These are phyloP conservation scores for Podaxis sp. DNA, from an alignment of 768 basidiomycete genomes.

Conservation along the genomic window DNA sequence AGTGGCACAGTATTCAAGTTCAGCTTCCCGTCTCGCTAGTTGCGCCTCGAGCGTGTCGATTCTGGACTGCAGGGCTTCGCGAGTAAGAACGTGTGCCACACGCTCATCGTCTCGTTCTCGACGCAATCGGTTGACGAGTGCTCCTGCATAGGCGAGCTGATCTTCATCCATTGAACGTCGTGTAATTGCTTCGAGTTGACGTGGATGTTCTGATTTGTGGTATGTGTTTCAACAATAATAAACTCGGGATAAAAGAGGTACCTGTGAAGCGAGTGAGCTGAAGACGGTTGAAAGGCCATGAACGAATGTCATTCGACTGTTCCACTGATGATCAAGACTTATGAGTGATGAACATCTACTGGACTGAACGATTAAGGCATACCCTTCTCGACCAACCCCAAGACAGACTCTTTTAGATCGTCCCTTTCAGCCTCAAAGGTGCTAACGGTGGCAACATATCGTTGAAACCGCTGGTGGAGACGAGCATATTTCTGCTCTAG, in stretches of 20 bases:
- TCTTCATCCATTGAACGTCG: constrained; percentile 19
- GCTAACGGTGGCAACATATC: constrained; percentile 29
- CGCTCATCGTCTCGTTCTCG: constrained; percentile 44
- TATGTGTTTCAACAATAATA: constrained; percentile 9
- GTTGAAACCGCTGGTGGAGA: constrained; percentile 36
- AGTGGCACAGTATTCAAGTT: constrained; percentile 40
- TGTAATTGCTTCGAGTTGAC: background rate
- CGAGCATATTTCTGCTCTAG: constrained; percentile 29
- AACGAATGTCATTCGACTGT: constrained; percentile 9
- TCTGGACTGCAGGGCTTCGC: constrained; percentile 36
- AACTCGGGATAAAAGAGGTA: background rate
- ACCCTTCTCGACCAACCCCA: constrained; percentile 61
- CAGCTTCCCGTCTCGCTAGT: constrained; percentile 55
- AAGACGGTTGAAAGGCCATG: constrained; percentile 14
- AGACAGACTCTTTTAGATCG: constrained; percentile 52
- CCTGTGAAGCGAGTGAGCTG: constrained; percentile 11
- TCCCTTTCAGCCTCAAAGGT: constrained; percentile 46
- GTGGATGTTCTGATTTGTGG: background rate
- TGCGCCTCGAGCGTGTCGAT: constrained; percentile 48
- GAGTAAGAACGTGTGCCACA: constrained; percentile 37
- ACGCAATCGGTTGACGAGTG: constrained; percentile 41
- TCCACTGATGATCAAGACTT: constrained; percentile 3
- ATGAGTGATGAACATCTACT: background rate
- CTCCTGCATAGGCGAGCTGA: constrained; percentile 38
- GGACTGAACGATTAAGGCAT: constrained; percentile 18